phyloP scores from a whole-genome alignment of 805 yeast species.

The Ogataea zsoltii region DNA sequence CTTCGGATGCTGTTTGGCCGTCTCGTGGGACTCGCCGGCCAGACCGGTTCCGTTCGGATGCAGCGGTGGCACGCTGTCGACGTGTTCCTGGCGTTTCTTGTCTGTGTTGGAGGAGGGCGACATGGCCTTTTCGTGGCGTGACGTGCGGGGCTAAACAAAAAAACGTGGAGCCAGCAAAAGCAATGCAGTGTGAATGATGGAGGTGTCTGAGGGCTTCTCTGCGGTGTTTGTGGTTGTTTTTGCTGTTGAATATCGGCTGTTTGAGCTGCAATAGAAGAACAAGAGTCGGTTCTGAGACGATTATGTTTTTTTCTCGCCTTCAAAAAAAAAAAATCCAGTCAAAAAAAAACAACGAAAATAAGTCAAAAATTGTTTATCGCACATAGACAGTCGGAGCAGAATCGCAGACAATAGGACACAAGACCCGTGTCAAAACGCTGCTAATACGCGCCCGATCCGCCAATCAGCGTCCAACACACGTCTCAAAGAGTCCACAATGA shows the following conservation, averaged over 20 bases:
- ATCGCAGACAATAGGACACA: neutral
- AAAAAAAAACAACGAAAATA: neutral
- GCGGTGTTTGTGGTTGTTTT: no score
- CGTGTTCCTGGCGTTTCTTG: neutral
- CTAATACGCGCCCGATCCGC: neutral
- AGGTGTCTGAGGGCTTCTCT: no score
- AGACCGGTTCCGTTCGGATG: neutral
- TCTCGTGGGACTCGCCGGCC: neutral
- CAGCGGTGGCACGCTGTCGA: neutral
- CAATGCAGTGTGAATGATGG: no score
- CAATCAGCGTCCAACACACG: neutral
- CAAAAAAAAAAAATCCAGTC: no score
- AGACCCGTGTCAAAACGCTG: neutral
- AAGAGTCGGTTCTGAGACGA: neutral
- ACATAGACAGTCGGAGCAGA: conserved; percentile 1
- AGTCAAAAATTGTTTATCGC: conserved; percentile 15
- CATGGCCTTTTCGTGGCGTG: neutral
- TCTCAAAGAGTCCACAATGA: neutral
- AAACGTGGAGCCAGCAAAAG: no score
- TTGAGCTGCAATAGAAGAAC: neutral
- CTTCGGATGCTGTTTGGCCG: conserved; percentile 13
- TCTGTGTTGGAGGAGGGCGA: conserved; percentile 4
- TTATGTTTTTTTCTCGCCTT: neutral
- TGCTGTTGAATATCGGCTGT: no score
- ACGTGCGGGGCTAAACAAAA: no score